phyloP scores from a whole-genome alignment of 345 rosid species.

The Aethionema arabicum region DNA sequence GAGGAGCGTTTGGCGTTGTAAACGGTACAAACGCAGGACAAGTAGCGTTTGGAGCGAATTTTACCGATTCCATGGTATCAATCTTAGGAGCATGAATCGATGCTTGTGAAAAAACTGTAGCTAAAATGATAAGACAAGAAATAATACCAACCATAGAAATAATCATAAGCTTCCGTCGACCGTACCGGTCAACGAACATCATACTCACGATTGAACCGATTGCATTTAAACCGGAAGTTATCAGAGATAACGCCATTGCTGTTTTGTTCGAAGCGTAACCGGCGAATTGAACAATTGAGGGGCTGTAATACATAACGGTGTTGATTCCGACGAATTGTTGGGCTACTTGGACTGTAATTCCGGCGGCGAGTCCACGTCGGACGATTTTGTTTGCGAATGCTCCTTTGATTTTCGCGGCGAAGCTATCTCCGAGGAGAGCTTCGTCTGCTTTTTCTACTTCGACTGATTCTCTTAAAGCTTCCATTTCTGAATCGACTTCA shows the following conservation, averaged over 20 bases:
- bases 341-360: slow-evolving; percentile 81
- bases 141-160: slow-evolving; percentile 76
- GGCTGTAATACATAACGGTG: slow-evolving; percentile 88
- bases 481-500: slow-evolving; percentile 61
- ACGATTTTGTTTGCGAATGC: slow-evolving; percentile 50
- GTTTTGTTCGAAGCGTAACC: slow-evolving; percentile 83
- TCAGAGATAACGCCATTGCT: slow-evolving; percentile 75
- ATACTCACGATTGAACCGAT: slow-evolving; percentile 75
- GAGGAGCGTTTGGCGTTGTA: slow-evolving; percentile 33
- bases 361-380: slow-evolving; percentile 77
- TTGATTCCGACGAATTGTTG: slow-evolving; percentile 92
- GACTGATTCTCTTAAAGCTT: slow-evolving; percentile 47
- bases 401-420: slow-evolving; percentile 57
- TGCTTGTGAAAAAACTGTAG: slow-evolving; percentile 58
- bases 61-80: slow-evolving; percentile 32
- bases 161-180: slow-evolving; percentile 78
- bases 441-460: slow-evolving; percentile 62
- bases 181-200: slow-evolving; percentile 71
- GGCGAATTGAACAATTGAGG: slow-evolving; percentile 81
- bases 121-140: slow-evolving; percentile 47
- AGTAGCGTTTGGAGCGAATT: slow-evolving; percentile 59
- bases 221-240: slow-evolving; percentile 83
- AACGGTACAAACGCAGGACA: slow-evolving; percentile 46
- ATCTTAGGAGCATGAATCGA: slow-evolving; percentile 54
- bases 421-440: slow-evolving; percentile 43